Evolutionary conservation across 306 rosid genomes (phyloP), one percentile per base, ranked within the genome.

Genomic region (Trichosanthes truncata): DNA sequence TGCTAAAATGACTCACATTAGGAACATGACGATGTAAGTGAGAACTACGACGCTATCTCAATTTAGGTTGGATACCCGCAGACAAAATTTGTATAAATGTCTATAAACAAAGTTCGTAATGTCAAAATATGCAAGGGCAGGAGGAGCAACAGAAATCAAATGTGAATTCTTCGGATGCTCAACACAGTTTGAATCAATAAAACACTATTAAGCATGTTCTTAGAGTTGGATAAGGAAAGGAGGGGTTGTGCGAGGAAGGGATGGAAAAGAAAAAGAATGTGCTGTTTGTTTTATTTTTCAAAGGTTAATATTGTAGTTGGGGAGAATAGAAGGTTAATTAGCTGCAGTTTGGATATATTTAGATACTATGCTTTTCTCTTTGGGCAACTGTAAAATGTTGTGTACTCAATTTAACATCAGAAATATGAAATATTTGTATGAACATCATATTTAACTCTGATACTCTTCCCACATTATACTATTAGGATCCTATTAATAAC

Each of bases 91-190:
- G n/a, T n/a, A n/a, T n/a, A n/a, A n/a, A n/a, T n/a, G n/a, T n/a
- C n/a, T n/a, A n/a, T n/a, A n/a, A n/a, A n/a, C n/a, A n/a, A n/a
- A n/a, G n/a, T n/a, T n/a, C n/a, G n/a, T n/a, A n/a, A n/a, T n/a
- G n/a, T 15, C 81, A 63, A 26, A 87, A 80, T 46, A 72, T 9
- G 48, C 83, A n/a, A 13, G 84, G 6, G 51, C 86, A 35, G 45
- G 79, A 52, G 66, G 59, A 53, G 4, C 38, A 84, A 17, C 84
- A 81, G 82, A 84, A 35, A 18, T 10, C 35, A n/a, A 90, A 87
- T 14, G 83, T 80, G 74, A 80, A 74, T 76, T 84, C 95, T 1
- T 83, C 89, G 4, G 93, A 89, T 82, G 97, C 95, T 4, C 97
- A 86, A 85, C 86, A 65, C 91, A 25, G 83, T 78, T 25, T 87